Evolutionary conservation across 192 early-diverging fungal genomes (phyloP), one percentile per base, ranked within the genome.

Genomic region (Coemansia sp.): DNA sequence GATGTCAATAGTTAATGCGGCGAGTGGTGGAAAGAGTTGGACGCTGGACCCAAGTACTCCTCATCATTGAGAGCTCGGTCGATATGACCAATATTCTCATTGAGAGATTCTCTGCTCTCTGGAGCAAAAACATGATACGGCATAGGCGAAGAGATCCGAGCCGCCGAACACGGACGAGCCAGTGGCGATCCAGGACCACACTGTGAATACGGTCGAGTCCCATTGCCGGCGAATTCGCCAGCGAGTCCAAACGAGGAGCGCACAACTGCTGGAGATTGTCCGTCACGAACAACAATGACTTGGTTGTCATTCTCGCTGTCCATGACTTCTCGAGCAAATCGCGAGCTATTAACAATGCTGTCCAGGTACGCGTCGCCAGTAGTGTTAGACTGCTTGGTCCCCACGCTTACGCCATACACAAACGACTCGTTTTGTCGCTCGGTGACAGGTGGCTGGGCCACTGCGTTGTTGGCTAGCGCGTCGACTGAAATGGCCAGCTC

Each of bases 111-210:
- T 8, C 75, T 68, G 62, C 70, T 82, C 25, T 64, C 69, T 0
- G 79, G 79, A 10, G 79, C 79, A 76, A 76, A 82, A 32, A 82
- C 71, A 29, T 67, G 71, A 62, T 82, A 82, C 3, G 79, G 71
- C 9, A 82, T 68, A 0, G 79, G 79, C 58, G 71, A 64, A 2
- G 79, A 82, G 38, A 81, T 81, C 8, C 46, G 67, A 2, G 41
- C 68, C 17, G 74, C 68, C 32, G 64, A 65, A 17, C 59, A 71
- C 15, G 75, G 75, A 1, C 75, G 68, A 41, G 55, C 25, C 17
- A 31, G 38, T n/a, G 62, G 50, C 21, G 66, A 59, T 34, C 50
- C 34, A 1, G 21, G 63, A 39, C 62, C 9, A 15, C 27, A 10
- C 27, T 51, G 23, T 34, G 42, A 59, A 7, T 32, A 21, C 8